phyloP scores from a whole-genome alignment of 2,329 filamentous ascomycete genomes.

The Apiospora phragmitis region DNA sequence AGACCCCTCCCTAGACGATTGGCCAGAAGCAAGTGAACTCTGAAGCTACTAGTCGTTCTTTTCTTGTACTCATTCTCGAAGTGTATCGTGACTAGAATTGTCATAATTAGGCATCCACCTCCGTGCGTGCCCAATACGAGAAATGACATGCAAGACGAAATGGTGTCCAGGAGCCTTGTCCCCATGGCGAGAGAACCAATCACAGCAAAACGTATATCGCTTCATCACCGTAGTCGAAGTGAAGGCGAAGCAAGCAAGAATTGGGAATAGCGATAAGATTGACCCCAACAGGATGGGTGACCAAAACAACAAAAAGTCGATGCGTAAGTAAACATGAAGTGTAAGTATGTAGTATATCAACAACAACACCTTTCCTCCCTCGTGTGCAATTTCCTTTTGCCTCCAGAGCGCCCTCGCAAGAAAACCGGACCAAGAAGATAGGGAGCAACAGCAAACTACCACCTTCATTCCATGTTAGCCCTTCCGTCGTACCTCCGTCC shows the following conservation, averaged over 20 bases:
- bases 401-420: not conserved
- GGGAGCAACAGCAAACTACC: not conserved
- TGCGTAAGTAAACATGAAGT: not conserved
- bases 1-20: too few relatives aligned
- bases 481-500: not conserved
- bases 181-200: not conserved
- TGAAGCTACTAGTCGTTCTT: too few relatives aligned
- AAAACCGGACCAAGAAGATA: not conserved
- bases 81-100: too few relatives aligned
- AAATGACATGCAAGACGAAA: not conserved
- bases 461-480: too few relatives aligned
- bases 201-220: not conserved
- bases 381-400: not conserved
- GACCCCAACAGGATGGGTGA: not conserved
- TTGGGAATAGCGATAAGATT: not conserved
- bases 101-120: not conserved
- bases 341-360: slow-evolving; percentile 5
- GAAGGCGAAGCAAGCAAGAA: not conserved
- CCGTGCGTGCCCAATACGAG: too few relatives aligned
- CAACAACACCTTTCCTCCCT: not conserved
- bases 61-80: too few relatives aligned
- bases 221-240: not conserved
- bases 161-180: not conserved
- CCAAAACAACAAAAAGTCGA: not conserved
- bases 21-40: too few relatives aligned